Base-by-base conservation (phyloP, 768 basidiomycete genomes). In the Naganishia kalamii region DNA sequence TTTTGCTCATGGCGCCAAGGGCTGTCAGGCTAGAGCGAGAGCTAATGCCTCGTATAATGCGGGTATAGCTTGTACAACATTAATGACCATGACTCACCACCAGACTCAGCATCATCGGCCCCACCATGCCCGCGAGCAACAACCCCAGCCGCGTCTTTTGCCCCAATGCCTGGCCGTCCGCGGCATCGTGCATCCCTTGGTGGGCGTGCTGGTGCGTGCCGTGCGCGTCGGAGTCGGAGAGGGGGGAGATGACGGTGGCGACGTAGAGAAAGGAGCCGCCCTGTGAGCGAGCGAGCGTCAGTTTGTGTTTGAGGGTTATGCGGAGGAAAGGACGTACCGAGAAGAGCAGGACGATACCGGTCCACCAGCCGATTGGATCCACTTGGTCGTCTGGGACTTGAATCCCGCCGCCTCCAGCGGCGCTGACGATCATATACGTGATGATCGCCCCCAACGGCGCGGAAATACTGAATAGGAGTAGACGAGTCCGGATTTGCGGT, bases 251-350 rank as follows among this genome's bases (percentile, higher is more conserved):
- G 43, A 90, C 87, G 0, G 92, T 92, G 0, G 92, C 91, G 10
- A 97, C 93, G 73, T 94, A 96, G 41, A 97, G 81, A 79, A 96
- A 96, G 3, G 90, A 92, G 10, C 92, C 92, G 48, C 90, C 92
- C 90, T 92, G 62, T 21, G 7, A 3, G 8, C 23, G 49, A 63
- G 4, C 25, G 13, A 21, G 35, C 25, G 23, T 23, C 10, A 51
- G 11, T 44, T 49, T 52, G 35, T 32, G 17, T 8, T 33, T 4
- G 33, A 27, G 35, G n/a, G 21, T 19, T 41, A 4, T 25, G 3
- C 27, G 8, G 30, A 50, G 30, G 15, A 1, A n/a, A 50, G 11
- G 33, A 80, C 86, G 72, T 71, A 93, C 92, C 15, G 92, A 94
- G 70, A 94, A 82, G 7, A 97, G 81, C 37, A 98, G 81, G 0